phyloP scores from a whole-genome alignment of 2,329 filamentous ascomycete genomes.

The Trichoderma guizhouense region DNA sequence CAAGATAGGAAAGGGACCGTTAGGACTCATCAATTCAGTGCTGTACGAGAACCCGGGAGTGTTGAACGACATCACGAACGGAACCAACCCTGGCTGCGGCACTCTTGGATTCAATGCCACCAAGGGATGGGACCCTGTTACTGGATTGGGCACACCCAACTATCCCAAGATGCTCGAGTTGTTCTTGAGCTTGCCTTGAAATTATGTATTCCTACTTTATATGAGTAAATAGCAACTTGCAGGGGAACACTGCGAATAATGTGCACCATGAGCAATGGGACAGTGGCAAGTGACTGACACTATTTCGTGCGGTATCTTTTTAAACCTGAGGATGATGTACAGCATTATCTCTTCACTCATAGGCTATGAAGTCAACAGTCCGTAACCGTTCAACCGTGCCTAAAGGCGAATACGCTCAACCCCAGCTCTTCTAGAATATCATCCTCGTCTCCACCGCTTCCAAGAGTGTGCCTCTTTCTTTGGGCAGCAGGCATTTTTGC shows the following conservation, averaged over 20 bases:
- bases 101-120: slow-evolving; percentile 29
- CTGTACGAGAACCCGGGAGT: not conserved
- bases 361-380: not conserved
- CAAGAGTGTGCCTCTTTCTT: not conserved
- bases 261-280: not conserved
- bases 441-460: not conserved
- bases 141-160: slow-evolving; percentile 18
- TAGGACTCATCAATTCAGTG: slow-evolving; percentile 33
- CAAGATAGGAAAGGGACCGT: slow-evolving; percentile 33
- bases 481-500: not conserved
- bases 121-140: slow-evolving; percentile 19
- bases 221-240: not conserved
- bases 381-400: too few relatives aligned
- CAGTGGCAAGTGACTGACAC: not conserved
- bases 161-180: slow-evolving; percentile 17
- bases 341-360: not conserved
- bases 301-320: not conserved
- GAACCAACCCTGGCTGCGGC: slow-evolving; percentile 32
- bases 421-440: too few relatives aligned
- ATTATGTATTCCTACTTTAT: not conserved
- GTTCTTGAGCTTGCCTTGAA: slow-evolving; percentile 11
- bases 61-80: slow-evolving; percentile 10
- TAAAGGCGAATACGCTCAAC: too few relatives aligned
- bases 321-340: not conserved
- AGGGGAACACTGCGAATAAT: not conserved